Evolutionary conservation across 176 grass and related monocot species (phyloP).

Genomic region (Guadua angustifolia): DNA sequence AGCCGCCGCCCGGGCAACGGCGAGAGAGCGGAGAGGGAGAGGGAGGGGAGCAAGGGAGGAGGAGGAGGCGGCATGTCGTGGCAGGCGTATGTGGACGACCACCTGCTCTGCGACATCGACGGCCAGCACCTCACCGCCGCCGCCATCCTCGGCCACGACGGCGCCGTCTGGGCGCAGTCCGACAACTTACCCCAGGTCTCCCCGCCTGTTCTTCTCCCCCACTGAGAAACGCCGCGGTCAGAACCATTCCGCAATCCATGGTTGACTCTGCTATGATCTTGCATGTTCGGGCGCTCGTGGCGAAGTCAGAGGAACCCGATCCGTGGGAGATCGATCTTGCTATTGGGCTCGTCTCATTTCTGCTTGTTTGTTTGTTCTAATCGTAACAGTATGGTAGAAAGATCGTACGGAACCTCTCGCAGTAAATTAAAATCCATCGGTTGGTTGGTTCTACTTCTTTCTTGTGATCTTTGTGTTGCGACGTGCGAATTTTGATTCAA

Average conservation of each 20-base stretch:
- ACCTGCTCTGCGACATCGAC: slow-evolving; percentile 60
- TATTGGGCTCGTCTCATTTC: too few relatives aligned
- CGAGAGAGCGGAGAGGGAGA: not conserved
- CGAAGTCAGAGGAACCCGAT: not conserved
- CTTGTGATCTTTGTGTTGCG: not conserved
- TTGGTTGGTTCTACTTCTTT: not conserved
- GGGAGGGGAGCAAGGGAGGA: not conserved
- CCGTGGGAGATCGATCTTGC: not conserved
- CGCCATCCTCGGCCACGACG: slow-evolving; percentile 59
- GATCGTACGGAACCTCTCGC: not conserved
- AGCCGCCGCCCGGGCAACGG: not conserved
- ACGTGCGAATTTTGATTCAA: not conserved
- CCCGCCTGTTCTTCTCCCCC: not conserved
- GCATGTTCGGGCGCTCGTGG: not conserved
- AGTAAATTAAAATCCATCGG: not conserved
- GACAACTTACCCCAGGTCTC: slow-evolving; percentile 41
- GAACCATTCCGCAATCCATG: not conserved
- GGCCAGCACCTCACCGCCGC: slow-evolving; percentile 55
- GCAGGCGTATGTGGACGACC: slow-evolving; percentile 66
- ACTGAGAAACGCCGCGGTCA: not conserved
- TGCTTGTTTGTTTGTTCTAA: not conserved
- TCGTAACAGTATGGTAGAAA: not conserved
- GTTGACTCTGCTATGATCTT: not conserved
- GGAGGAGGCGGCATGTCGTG: slow-evolving; percentile 42
- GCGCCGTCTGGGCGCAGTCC: slow-evolving; percentile 56